A percentile compares a stretch with the other conserved stretches of the same genome.
phyloP scores from a whole-genome alignment of 2,329 filamentous ascomycete species.

The Botrytis fabae region DNA sequence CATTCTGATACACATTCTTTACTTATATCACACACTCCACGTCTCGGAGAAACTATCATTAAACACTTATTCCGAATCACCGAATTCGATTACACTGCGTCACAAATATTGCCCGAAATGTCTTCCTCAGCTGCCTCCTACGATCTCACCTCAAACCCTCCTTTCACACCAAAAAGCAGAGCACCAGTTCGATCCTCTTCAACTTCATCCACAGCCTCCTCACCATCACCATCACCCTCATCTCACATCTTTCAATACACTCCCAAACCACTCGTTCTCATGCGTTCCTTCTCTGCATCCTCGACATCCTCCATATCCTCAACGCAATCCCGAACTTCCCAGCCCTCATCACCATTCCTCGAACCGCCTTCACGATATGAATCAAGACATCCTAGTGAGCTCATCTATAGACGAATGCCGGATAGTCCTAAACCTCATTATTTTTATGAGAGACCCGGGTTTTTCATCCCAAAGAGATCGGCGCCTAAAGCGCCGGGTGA shows the following conservation, averaged over 20 bases:
- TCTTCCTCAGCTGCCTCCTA: not conserved
- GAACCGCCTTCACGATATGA: not conserved
- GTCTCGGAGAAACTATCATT: not conserved
- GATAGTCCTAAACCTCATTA: constrained; percentile 14
- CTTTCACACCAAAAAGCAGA: not conserved
- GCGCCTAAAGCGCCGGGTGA: not conserved
- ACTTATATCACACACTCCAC: not conserved
- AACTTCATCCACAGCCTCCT: not conserved
- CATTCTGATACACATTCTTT: not conserved
- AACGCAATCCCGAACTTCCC: not conserved
- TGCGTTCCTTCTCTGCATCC: constrained; percentile 1
- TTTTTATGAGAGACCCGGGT: constrained; percentile 10
- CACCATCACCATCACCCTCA: not conserved
- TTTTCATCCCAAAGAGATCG: not conserved
- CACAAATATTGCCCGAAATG: not conserved
- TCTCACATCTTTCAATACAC: not conserved
- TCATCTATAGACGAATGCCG: not conserved
- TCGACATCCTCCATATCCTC: not conserved
- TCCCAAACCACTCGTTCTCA: not conserved
- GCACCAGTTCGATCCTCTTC: not conserved
- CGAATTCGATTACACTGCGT: not conserved
- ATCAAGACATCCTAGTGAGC: not conserved
- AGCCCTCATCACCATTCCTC: not conserved
- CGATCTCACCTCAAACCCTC: not conserved
- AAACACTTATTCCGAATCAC: not conserved